phyloP scores from a whole-genome alignment of 2,329 filamentous ascomycete species.

The Fonsecaea pedrosoi region DNA sequence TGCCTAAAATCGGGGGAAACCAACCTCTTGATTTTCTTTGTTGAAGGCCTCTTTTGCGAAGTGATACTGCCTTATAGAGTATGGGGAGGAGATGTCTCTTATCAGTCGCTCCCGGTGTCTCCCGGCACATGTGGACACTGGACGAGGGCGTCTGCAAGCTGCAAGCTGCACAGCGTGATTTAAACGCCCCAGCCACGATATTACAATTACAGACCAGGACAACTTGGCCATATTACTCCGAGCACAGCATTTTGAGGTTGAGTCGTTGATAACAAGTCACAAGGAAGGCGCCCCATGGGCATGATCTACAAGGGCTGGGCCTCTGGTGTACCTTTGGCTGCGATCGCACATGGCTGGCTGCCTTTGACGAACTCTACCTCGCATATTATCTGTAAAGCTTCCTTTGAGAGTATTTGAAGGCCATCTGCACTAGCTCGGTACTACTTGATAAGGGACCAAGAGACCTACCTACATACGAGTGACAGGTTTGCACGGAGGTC shows the following conservation, averaged over 20 bases:
- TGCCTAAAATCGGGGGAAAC: background rate
- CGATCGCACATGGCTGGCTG: background rate
- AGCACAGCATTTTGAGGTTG: background rate
- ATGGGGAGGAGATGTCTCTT: too few species aligned
- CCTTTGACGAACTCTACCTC: too few species aligned
- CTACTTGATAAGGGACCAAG: too few species aligned
- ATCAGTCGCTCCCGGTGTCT: background rate
- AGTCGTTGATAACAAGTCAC: background rate
- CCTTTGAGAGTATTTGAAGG: too few species aligned
- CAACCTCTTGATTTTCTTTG: constrained; percentile 13
- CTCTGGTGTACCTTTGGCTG: background rate
- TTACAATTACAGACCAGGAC: background rate
- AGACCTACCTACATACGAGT: too few species aligned
- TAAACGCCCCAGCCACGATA: background rate
- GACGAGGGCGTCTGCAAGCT: background rate
- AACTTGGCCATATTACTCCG: background rate
- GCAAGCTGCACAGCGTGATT: background rate
- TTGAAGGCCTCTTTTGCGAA: background rate
- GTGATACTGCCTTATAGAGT: too few species aligned
- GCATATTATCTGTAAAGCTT: too few species aligned
- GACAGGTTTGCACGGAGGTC: too few species aligned
- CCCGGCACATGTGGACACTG: background rate
- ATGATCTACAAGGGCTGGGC: background rate
- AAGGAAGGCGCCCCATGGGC: background rate
- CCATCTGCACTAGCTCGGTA: too few species aligned